Evolutionary conservation across 2,329 filamentous ascomycete genomes (phyloP), one percentile per base, ranked within the genome.

Genomic region (Penicillium sp.): DNA sequence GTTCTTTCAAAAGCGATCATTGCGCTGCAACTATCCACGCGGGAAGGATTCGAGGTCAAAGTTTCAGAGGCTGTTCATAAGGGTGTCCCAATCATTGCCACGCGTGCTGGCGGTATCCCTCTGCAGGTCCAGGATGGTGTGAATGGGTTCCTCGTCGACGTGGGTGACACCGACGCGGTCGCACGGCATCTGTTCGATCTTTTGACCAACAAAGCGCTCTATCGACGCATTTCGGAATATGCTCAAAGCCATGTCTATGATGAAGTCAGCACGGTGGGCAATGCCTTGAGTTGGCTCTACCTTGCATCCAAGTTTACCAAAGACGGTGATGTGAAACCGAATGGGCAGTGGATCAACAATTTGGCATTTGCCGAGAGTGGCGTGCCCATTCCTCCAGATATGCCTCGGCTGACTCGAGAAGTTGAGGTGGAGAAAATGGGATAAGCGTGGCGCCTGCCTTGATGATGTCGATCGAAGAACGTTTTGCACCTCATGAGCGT

Each of bases 31-130:
- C 80, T 93, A 5, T 90, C 86, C 3, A 90, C 84, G 0, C 80
- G 86, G 33, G 88, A 93, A 64, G 87, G 88, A 0, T 93, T 93
- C 58, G 88, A 93, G 67, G 84, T 93, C 58, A 93, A 93, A 68
- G 86, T 93, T 4, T 89, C 85, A 0, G 88, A 93, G 68, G 87
- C 86, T 1, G 75, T 91, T 24, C 87, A 90, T 62, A 88, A 89
- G 39, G 87, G 87, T 11, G 81, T 85, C 2, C 88, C 88, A 1
- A 79, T 90, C 59, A 88, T 93, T 53, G 86, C 84, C 3, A 88
- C 85, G 1, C 75, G 76, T 18, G 83, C 84, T 1, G 88, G 88
- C n/a, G 88, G 88, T 9, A 90, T 93, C 45, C 86, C 87, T 1
- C 74, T 91, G 4, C 88, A 93, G 64, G 78, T 93, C 48, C 77